phyloP scores from a whole-genome alignment of 2,329 filamentous ascomycete species.

The Penicillium expansum region DNA sequence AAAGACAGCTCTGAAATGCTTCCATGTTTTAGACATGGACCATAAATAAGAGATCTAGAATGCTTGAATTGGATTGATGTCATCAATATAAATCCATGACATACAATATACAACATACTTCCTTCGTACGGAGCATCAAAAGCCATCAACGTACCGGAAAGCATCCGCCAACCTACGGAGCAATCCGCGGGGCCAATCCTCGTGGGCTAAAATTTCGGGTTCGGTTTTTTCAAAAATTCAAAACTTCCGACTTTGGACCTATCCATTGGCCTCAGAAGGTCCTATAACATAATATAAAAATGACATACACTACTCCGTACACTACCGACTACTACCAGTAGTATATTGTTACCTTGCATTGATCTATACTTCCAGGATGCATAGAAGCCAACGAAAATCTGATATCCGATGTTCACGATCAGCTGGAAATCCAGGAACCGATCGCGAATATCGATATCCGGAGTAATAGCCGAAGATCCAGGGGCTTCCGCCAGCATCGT shows the following conservation, averaged over 20 bases:
- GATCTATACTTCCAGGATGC: neutral
- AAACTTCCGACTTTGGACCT: neutral
- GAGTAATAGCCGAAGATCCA: neutral
- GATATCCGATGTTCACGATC: neutral
- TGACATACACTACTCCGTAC: neutral
- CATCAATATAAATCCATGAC: neutral
- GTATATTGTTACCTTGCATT: neutral
- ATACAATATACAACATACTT: no score
- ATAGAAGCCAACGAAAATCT: neutral
- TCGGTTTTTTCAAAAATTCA: neutral
- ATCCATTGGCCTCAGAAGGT: neutral
- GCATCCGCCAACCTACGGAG: neutral
- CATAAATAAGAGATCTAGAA: neutral
- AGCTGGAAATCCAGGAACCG: neutral
- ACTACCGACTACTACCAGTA: neutral
- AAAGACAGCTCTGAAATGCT: neutral
- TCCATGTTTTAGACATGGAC: neutral
- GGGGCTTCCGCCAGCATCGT: neutral
- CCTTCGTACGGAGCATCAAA: neutral
- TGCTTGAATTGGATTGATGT: neutral
- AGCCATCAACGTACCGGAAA: neutral
- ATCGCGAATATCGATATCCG: slow-evolving; percentile 3
- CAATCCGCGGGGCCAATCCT: neutral
- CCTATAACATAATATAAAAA: no score
- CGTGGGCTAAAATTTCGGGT: neutral